Evolutionary conservation across 2,329 filamentous ascomycete species (phyloP), one percentile per base, ranked within the genome.

Genomic region (Dactylellina leptospora): DNA sequence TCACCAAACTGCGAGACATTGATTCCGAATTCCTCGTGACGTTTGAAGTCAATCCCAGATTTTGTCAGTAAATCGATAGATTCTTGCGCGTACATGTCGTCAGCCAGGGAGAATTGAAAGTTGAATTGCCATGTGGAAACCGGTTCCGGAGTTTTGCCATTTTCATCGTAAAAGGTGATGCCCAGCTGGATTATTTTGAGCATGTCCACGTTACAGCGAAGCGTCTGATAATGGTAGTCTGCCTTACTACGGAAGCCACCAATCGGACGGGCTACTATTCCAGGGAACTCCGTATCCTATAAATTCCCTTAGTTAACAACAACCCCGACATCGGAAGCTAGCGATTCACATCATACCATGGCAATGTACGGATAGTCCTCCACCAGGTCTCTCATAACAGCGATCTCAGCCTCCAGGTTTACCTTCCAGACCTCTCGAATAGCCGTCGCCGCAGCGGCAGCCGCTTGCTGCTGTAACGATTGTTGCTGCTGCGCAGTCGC

Each of bases 271-370:
- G 93, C 92, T 58, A 99, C 93, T 58, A 99, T 92, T 64, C 95
- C 95, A n/a, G 95, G 95, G 77, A 99, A 99, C 79, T 97, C 93
- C 22, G 95, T 97, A 79, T 99, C 95, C 93, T 96, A 78, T 55
- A 66, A 53, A 16, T 40, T 30, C 18, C 11, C 9, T 42, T 36
- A n/a, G 16, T 25, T 45, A 23, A 18, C 58, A 53, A n/a, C n/a
- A 27, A 3, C 9, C 56, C 47, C 69, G 45, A 76, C 76, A 74
- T 74, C n/a, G n/a, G n/a, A n/a, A 77, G 64, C 51, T 54, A 20
- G 38, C 36, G 25, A 20, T 18, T n/a, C 18, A 28, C 58, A 42
- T 79, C 89, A 83, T 83, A 96, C 93, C 95, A 99, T 97, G 77
- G 93, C 93, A 81, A 99, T 93, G 79, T 96, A 97, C 42, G 92